Conservation (phyloP, 805 yeast genomes). For the Yarrowia sp. region DNA sequence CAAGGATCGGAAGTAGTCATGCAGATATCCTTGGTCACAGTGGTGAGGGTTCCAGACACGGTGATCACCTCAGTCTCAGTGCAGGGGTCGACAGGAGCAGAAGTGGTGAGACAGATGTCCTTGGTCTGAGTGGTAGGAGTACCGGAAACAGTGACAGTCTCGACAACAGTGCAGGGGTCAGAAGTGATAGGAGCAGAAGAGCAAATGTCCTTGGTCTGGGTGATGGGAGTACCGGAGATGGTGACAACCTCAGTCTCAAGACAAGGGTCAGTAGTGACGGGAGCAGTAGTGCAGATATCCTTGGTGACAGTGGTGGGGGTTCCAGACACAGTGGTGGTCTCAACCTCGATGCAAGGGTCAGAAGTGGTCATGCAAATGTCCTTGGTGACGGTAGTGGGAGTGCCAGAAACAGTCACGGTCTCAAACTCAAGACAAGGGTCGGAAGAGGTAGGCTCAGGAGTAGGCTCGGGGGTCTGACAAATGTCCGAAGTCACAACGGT, state of each 20-base stretch:
- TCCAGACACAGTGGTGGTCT: background rate
- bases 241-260: background rate
- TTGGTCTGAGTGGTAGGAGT: background rate
- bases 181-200: background rate
- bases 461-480: background rate
- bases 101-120: background rate
- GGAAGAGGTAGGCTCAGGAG: background rate
- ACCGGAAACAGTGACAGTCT: background rate
- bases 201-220: background rate
- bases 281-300: background rate
- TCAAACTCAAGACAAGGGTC: background rate
- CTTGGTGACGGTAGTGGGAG: background rate
- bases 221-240: background rate
- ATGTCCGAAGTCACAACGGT: background rate
- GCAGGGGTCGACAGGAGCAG: background rate
- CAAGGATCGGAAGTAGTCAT: background rate
- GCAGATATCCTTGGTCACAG: background rate
- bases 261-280: background rate
- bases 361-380: too few relatives aligned
- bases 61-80: background rate
- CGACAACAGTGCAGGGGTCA: background rate
- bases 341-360: background rate
- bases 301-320: background rate
- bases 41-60: background rate
- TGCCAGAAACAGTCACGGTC: background rate